These are phyloP conservation scores for Articulospora tetracladia DNA, from an alignment of 495 filamentous ascomycete genomes.

Conservation along the genomic window DNA sequence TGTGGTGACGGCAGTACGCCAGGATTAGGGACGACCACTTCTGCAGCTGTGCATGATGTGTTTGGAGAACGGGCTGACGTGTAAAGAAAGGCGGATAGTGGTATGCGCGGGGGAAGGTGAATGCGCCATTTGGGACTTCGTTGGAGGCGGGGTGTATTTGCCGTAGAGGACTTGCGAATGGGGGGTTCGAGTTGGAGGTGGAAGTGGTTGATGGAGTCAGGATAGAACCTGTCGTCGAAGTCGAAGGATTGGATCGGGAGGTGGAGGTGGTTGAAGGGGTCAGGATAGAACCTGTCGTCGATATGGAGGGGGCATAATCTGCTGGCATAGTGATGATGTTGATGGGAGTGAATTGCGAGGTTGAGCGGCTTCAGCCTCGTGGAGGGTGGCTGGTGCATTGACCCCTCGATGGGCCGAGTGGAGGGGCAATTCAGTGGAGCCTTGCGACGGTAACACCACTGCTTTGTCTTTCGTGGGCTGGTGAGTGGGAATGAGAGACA, in stretches of 20 bases:
- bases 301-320: background rate
- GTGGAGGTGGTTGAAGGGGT: constrained; percentile 5
- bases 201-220: constrained; percentile 1
- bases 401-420: background rate
- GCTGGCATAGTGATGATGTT: background rate
- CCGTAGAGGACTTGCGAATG: background rate
- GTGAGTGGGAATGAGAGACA: too few species aligned
- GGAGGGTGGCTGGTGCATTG: background rate
- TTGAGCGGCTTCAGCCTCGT: background rate
- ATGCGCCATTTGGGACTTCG: constrained; percentile 1
- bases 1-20: constrained; percentile 75
- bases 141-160: background rate
- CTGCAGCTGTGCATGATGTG: constrained; percentile 69
- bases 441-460: too few species aligned
- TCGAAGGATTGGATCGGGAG: background rate
- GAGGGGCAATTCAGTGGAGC: background rate
- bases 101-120: constrained; percentile 48
- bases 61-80: constrained; percentile 72
- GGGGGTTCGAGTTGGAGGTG: background rate
- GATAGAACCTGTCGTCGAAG: background rate
- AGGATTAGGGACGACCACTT: constrained; percentile 87
- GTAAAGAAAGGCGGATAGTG: constrained; percentile 74
- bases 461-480: too few species aligned
- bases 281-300: background rate
- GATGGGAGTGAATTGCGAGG: background rate